Percentiles rank a stretch among this genome's conserved stretches.
Conservation (phyloP, 352 stramenopile species). For the Peronospora farinosa region DNA sequence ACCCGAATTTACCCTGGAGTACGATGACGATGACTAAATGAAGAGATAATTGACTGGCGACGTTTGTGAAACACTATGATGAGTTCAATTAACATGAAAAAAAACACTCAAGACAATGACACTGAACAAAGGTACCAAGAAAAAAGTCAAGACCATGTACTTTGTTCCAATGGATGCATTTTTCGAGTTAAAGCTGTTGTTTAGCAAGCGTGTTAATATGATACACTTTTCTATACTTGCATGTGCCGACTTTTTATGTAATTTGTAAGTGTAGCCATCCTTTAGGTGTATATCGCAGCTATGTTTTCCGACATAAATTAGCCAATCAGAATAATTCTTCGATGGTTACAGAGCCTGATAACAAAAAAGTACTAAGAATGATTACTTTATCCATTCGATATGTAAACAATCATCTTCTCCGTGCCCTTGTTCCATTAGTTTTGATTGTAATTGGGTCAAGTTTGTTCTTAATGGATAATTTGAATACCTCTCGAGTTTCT, state of each 20-base stretch:
- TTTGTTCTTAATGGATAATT: background rate
- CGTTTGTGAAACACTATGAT: conserved; percentile 21
- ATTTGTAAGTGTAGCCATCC: too few relatives aligned
- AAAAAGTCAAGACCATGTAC: too few relatives aligned
- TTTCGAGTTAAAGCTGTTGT: too few relatives aligned
- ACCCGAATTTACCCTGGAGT: conserved; percentile 69
- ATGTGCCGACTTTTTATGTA: too few relatives aligned
- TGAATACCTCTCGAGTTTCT: background rate
- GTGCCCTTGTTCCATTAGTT: conserved; percentile 4
- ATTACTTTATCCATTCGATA: background rate
- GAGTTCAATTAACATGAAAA: conserved; percentile 3
- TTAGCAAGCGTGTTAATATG: too few relatives aligned
- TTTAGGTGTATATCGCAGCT: too few relatives aligned
- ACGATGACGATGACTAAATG: conserved; percentile 69
- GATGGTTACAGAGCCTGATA: conserved; percentile 1
- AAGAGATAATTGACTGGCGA: conserved; percentile 21
- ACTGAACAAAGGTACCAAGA: background rate
- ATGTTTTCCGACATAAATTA: conserved; percentile 1
- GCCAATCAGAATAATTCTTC: background rate
- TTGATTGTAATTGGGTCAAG: conserved; percentile 5
- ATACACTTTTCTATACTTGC: too few relatives aligned
- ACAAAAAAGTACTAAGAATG: conserved; percentile 13
- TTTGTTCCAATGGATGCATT: too few relatives aligned
- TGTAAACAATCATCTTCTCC: background rate
- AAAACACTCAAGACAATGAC: background rate